These are phyloP conservation scores for Hirschioporus abietinus DNA, from an alignment of 768 basidiomycete species.

Conservation along the genomic window DNA sequence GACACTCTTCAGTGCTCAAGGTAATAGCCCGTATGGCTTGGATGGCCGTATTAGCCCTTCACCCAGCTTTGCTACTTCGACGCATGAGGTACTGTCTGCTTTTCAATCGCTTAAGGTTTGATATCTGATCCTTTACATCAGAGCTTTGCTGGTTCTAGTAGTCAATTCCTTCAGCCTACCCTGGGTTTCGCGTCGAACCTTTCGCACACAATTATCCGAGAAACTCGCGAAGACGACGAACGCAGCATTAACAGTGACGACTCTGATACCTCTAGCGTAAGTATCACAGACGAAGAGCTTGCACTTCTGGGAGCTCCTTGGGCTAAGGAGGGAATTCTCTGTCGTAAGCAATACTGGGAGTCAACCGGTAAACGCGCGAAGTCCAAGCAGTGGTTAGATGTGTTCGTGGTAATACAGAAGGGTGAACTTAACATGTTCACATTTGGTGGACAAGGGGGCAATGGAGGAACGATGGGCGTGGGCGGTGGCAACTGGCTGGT, in stretches of 20 bases:
- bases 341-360: slow-evolving; percentile 94
- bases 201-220: slow-evolving; percentile 93
- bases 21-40: slow-evolving; percentile 76
- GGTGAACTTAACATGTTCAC: slow-evolving; percentile 95
- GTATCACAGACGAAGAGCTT: slow-evolving; percentile 92
- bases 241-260: slow-evolving; percentile 61
- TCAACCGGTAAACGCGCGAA: slow-evolving; percentile 74
- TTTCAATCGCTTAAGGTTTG: slow-evolving; percentile 1
- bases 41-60: slow-evolving; percentile 93
- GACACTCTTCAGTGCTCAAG: slow-evolving; percentile 62
- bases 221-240: slow-evolving; percentile 86
- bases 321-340: slow-evolving; percentile 98
- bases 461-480: slow-evolving; percentile 52
- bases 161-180: slow-evolving; percentile 72
- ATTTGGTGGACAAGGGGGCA: slow-evolving; percentile 74
- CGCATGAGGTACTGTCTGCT: slow-evolving; percentile 58
- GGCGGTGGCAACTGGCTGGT: slow-evolving; percentile 99
- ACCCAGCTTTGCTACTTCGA: slow-evolving; percentile 87
- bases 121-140: slow-evolving; percentile 20
- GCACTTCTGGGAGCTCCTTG: slow-evolving; percentile 94
- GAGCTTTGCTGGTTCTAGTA: slow-evolving; percentile 58
- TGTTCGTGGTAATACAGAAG: slow-evolving; percentile 92
- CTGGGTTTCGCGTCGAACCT: slow-evolving; percentile 97
- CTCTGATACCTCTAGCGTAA: slow-evolving; percentile 67
- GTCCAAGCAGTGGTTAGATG: slow-evolving; percentile 89